Percentiles rank a stretch among this genome's conserved stretches.
These are phyloP conservation scores for Fusarium redolens DNA, from an alignment of 2,329 filamentous ascomycete species.

Conservation along the genomic window DNA sequence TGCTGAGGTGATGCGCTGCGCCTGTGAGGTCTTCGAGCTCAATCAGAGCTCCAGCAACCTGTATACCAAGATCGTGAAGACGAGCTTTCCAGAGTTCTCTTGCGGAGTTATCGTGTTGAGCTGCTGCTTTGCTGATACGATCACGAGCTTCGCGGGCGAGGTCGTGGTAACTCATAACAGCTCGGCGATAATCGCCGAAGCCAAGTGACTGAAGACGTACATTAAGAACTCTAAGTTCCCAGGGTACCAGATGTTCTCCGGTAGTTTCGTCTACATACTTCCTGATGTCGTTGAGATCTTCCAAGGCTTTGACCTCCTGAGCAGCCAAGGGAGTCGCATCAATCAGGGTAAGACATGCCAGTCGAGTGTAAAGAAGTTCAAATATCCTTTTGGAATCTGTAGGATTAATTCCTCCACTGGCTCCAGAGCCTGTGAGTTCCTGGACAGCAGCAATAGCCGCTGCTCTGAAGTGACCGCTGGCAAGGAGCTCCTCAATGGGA, in stretches of 20 bases:
- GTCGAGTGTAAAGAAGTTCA: slow-evolving; percentile 79
- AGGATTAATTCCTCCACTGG: slow-evolving; percentile 58
- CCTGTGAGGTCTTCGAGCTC: slow-evolving; percentile 91
- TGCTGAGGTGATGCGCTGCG: slow-evolving; percentile 77
- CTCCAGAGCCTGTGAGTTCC: slow-evolving; percentile 64
- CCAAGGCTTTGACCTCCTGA: slow-evolving; percentile 73
- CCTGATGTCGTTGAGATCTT: slow-evolving; percentile 67
- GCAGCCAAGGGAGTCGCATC: slow-evolving; percentile 76
- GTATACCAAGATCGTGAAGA: slow-evolving; percentile 78
- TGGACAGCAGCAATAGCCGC: slow-evolving; percentile 77
- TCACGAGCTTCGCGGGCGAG: slow-evolving; percentile 81
- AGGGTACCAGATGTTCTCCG: slow-evolving; percentile 79
- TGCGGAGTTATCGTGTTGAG: slow-evolving; percentile 62
- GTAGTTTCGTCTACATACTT: slow-evolving; percentile 67
- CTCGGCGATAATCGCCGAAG: slow-evolving; percentile 84
- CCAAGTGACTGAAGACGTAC: slow-evolving; percentile 88
- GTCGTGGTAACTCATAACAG: slow-evolving; percentile 92
- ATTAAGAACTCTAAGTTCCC: slow-evolving; percentile 84
- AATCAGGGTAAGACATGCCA: slow-evolving; percentile 84
- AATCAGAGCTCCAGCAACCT: slow-evolving; percentile 74
- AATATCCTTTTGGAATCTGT: slow-evolving; percentile 76
- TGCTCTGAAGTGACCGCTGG: slow-evolving; percentile 80
- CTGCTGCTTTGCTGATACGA: slow-evolving; percentile 62
- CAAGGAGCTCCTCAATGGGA: slow-evolving; percentile 75
- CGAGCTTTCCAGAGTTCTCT: slow-evolving; percentile 76